Evolutionary conservation across 148 eudicot species (phyloP), one percentile per base, ranked within the genome.

Genomic region (Chenopodium suecicum): DNA sequence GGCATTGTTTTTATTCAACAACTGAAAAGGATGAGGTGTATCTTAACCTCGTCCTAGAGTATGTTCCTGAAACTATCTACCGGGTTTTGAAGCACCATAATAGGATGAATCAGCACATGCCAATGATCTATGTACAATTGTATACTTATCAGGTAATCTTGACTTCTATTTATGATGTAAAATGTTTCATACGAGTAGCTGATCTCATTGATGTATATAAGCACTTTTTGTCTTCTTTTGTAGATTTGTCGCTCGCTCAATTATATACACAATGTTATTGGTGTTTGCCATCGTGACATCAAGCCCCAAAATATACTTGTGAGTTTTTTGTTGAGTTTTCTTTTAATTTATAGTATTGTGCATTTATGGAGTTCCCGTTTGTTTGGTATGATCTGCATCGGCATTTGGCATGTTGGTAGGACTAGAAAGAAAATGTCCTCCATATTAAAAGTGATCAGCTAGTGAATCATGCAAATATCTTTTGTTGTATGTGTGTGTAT

Each of bases 241-340:
- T 82, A 95, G 98, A 95, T 95, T 64, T 95, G 94, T 37, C 98
- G 99, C 2, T 85, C 97, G 12, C 92, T 95, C 22, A 91, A 90
- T 83, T 95, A 95, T 80, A 85, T 95, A 5, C 99, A 95, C 86
- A 87, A 79, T 77, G 94, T 93, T 75, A 88, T 93, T 77, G 97
- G 99, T 73, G 97, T 95, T 52, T 93, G 98, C 79, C 99, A 95
- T 81, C 94, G 99, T 69, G 99, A 95, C 81, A 95, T 95, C 84
- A 95, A 95, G 85, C 99, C 99, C 2, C 99, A 93, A 77, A 95
- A 95, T 85, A 82, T 95, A 70, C 88, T 95, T 89, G 99, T 95
- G 81, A 89, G 91, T 72, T 81, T 81, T 75, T 48, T 56, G 8
- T 68, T 68, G n/a, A 37, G 34, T 60, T 77, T 63, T 50, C 7